A percentile compares a stretch with the other conserved stretches of the same genome.
phyloP scores from a whole-genome alignment of 768 basidiomycete genomes.

The Cytidiella melzeri region DNA sequence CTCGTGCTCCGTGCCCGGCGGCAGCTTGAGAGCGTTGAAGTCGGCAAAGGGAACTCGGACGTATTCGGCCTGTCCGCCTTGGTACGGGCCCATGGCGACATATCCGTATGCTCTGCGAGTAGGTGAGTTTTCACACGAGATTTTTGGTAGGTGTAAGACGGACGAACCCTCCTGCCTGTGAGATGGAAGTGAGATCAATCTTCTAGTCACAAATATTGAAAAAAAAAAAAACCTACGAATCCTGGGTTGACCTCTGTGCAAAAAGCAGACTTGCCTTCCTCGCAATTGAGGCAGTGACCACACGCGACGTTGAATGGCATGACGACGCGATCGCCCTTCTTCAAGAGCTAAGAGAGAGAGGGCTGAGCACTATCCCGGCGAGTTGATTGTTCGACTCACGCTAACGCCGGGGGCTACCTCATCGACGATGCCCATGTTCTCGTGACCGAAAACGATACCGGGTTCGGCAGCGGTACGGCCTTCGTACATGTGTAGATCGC shows the following conservation, averaged over 20 bases:
- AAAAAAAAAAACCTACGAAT: slow-evolving; percentile 37
- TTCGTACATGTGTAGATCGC: slow-evolving; percentile 53
- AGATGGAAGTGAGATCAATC: background rate
- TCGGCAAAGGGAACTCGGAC: slow-evolving; percentile 52
- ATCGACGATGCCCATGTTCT: slow-evolving; percentile 51
- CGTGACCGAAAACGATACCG: slow-evolving; percentile 49
- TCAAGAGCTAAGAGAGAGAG: slow-evolving; percentile 31
- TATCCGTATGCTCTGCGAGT: slow-evolving; percentile 40
- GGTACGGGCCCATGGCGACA: slow-evolving; percentile 52
- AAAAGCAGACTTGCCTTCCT: slow-evolving; percentile 46
- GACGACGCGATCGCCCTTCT: slow-evolving; percentile 54
- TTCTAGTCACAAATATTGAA: too few species aligned
- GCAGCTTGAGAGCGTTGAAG: slow-evolving; percentile 47
- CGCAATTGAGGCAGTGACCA: slow-evolving; percentile 52
- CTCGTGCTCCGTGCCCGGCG: slow-evolving; percentile 47
- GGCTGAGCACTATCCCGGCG: background rate
- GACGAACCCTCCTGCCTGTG: slow-evolving; percentile 43
- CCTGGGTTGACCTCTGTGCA: slow-evolving; percentile 55
- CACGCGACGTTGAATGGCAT: slow-evolving; percentile 58
- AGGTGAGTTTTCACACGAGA: too few species aligned
- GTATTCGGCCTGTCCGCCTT: slow-evolving; percentile 51
- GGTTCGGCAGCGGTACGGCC: slow-evolving; percentile 44
- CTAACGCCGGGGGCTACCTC: slow-evolving; percentile 41
- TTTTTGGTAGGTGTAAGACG: background rate
- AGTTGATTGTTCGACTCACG: slow-evolving; percentile 20